Base-by-base conservation (phyloP, 2,329 filamentous ascomycete species). In the Cladosporium cucumerinum region DNA sequence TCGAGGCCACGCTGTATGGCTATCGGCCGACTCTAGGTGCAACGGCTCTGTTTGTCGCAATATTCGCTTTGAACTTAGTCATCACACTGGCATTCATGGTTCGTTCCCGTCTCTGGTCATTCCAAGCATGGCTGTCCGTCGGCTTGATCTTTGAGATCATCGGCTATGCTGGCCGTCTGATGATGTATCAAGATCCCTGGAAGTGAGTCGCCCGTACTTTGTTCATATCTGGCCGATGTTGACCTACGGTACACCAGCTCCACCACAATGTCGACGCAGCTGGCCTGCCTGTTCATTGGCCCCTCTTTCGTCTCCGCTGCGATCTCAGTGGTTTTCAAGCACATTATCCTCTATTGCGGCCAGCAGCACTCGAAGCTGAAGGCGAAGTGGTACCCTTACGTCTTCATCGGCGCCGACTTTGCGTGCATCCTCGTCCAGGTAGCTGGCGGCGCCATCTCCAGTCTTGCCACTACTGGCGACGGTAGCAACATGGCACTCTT, bases 1-100 rank as follows among this genome's bases (percentile, higher is more conserved):
- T 60, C 57, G 57, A 60, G 21, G 39, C 39, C 6, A 60, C 39
- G 16, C 39, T 60, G 16, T 60, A 60, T 25, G 57, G 39, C 39
- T 60, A 60, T 18, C 57, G 39, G 5, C 57, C 57, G 14, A 49
- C 39, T 36, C 36, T 49, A 7, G 57, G 57, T n/a, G 57, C 39
- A 30, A 51, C 57, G 18, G 39, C 30, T 21, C 34, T 60, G 16
- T 60, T 60, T 21, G 39, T 11, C 7, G 30, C 30, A 21, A 43
- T 60, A 14, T 60, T 60, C 39, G 46, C 57, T 10, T 5, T 60
- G 18, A 48, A 48, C 25, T 25, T 60, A 30, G n/a, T 60, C 8
- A 34, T 60, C 39, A 60, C 39, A 11, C 46, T 60, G 26, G 39
- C 2, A 1, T 25, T 60, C 25, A 51, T 51, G 39, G 18, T 49